Evolutionary conservation across 345 rosid species (phyloP).

Genomic region (Heritiera fomes): DNA sequence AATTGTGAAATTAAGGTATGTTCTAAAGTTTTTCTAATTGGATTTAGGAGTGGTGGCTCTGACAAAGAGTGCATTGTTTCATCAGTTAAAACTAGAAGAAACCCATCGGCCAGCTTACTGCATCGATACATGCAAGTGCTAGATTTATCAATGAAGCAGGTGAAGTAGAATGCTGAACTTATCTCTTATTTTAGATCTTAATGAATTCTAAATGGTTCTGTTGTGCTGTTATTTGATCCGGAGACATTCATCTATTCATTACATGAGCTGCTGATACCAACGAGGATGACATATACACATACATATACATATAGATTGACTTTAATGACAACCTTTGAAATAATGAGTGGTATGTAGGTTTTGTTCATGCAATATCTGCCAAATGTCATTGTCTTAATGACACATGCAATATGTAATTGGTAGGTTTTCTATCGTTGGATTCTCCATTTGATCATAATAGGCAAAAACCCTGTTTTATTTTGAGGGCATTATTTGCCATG

Average conservation of each 20-base stretch:
- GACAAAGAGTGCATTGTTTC: neutral
- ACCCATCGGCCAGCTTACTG: neutral
- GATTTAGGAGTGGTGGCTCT: neutral
- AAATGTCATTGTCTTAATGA: neutral
- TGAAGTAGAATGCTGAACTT: constrained; percentile 6
- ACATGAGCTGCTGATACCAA: neutral
- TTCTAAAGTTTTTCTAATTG: neutral
- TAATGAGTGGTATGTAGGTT: neutral
- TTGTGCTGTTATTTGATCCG: neutral
- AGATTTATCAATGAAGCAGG: constrained; percentile 22
- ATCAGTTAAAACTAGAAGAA: neutral
- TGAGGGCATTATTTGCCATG: neutral
- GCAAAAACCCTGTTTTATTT: neutral
- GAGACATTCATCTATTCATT: neutral
- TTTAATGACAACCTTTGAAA: neutral
- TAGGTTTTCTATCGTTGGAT: neutral
- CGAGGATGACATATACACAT: neutral
- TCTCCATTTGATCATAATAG: neutral
- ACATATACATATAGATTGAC: no score
- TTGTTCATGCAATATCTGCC: neutral
- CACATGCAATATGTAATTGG: neutral
- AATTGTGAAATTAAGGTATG: neutral
- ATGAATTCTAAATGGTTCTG: neutral
- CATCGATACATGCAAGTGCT: neutral
- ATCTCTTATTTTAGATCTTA: neutral